Evolutionary conservation across 1,139 yeast genomes (phyloP).

Genomic region (Kodamaea plutei): DNA sequence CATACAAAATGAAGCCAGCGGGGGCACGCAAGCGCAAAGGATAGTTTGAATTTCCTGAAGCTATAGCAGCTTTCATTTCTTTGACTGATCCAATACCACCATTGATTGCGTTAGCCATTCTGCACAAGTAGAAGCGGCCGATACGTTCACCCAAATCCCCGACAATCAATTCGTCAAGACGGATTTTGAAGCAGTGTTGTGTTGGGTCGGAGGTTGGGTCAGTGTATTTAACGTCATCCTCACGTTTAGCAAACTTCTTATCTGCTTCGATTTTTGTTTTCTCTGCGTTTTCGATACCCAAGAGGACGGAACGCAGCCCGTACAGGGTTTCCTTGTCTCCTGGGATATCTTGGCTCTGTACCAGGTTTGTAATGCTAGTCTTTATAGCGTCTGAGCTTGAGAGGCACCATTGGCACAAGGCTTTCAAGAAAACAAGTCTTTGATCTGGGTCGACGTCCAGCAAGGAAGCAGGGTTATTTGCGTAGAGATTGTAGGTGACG

Average conservation of each 20-base stretch:
- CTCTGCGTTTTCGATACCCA: slow-evolving; percentile 33
- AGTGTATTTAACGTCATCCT: slow-evolving; percentile 30
- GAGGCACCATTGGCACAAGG: slow-evolving; percentile 48
- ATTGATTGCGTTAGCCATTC: slow-evolving; percentile 35
- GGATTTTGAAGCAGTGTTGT: slow-evolving; percentile 30
- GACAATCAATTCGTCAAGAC: slow-evolving; percentile 39
- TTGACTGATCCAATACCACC: slow-evolving; percentile 40
- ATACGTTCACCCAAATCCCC: slow-evolving; percentile 46
- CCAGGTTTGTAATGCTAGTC: slow-evolving; percentile 25
- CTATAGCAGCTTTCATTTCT: slow-evolving; percentile 27
- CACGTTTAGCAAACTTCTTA: slow-evolving; percentile 26
- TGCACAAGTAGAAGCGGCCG: slow-evolving; percentile 44
- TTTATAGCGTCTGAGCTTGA: slow-evolving; percentile 42
- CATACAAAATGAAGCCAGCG: slow-evolving; percentile 41
- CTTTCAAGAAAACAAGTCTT: slow-evolving; percentile 42
- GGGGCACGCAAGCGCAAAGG: slow-evolving; percentile 11
- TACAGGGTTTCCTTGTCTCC: slow-evolving; percentile 46
- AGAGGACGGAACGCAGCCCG: slow-evolving; percentile 35
- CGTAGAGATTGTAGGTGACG: slow-evolving; percentile 29
- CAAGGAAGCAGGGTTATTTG: slow-evolving; percentile 33
- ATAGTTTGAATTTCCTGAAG: slow-evolving; percentile 15
- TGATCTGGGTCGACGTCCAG: slow-evolving; percentile 8
- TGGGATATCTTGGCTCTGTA: slow-evolving; percentile 38
- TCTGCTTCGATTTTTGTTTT: slow-evolving; percentile 32
- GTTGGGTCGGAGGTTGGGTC: slow-evolving; percentile 44